Conservation (phyloP, 176 grass and related monocot species). For the Metroxylon sagu region DNA sequence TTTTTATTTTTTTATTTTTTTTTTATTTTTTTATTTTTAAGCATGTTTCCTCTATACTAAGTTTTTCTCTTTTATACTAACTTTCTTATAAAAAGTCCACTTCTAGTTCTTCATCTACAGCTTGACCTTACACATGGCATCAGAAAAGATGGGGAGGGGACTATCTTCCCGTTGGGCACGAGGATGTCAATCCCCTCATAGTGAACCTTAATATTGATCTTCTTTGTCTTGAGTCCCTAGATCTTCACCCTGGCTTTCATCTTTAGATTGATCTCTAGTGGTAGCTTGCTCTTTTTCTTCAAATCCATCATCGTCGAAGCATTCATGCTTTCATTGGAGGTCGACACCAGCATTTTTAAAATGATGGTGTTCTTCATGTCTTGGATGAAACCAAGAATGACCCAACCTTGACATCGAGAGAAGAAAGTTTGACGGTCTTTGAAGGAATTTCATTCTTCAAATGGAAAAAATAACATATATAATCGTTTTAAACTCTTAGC, state of each 20-base stretch:
- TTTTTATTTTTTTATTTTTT: too few relatives aligned
- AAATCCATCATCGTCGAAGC: conserved; percentile 53
- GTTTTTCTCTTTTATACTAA: too few relatives aligned
- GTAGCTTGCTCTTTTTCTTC: conserved; percentile 57
- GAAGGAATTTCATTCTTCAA: too few relatives aligned
- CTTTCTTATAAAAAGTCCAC: conserved; percentile 98
- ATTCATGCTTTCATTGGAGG: conserved; percentile 47
- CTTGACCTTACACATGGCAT: conserved; percentile 66
- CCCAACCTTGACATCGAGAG: conserved; percentile 44
- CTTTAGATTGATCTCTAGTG: conserved; percentile 56
- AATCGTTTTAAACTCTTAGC: too few relatives aligned
- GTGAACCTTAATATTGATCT: conserved; percentile 62
- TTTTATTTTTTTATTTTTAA: too few relatives aligned
- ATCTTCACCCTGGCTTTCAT: conserved; percentile 82
- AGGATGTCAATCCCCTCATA: conserved; percentile 63
- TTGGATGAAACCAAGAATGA: conserved; percentile 58
- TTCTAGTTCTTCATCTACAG: conserved; percentile 98
- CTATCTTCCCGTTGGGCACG: conserved; percentile 48
- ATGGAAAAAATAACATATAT: too few relatives aligned
- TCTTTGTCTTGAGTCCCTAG: conserved; percentile 63
- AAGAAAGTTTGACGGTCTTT: too few relatives aligned
- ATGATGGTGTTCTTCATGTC: conserved; percentile 65
- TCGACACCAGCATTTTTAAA: conserved; percentile 43
- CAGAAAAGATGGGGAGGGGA: conserved; percentile 5
- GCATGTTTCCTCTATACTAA: too few relatives aligned